Base-by-base conservation (phyloP, 2,329 filamentous ascomycete genomes). In the Fusarium camptoceras region DNA sequence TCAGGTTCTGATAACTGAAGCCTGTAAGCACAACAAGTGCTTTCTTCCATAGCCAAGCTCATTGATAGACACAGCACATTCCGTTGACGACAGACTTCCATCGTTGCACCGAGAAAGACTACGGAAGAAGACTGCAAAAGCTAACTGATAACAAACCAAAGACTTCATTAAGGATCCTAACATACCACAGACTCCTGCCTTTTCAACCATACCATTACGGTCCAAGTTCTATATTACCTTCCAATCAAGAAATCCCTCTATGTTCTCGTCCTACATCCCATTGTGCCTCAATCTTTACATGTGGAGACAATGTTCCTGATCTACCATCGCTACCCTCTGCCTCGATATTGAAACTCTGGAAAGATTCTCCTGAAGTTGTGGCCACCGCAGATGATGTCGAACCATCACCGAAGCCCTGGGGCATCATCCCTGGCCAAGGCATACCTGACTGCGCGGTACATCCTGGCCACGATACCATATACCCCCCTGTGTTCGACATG, bases 221-320 rank as follows among this genome's bases (percentile, higher is more conserved):
- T 10, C 30, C n/a, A 28, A 49, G 1, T 12, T 20, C n/a, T 20
- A n/a, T 22, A 8, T n/a, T 15, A 7, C 12, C 20, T 3, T 16
- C 30, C 20, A 16, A 6, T 43, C 14, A 43, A 43, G 20, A 43
- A 43, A 50, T 8, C 9, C 20, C 11, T 20, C 27, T 4, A 14
- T 20, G 37, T n/a, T 25, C 22, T 39, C 3, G 16, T 8, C 18
- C 22, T 62, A 42, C 5, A 22, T 11, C 51, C 51, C 47, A 67
- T 43, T 42, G 42, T 6, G 30, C 27, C 50, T 70, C 55, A 16
- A 15, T 16, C 41, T 70, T 58, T 3, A 67, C 42, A 28, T 27
- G 30, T 8, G 48, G 15, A 24, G 30, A 66, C 2, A n/a, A n/a
- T 25, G 37, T n/a, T 11, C 14, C 28, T 25, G 37, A 7, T 16